Base-by-base conservation (phyloP, 352 stramenopile species). In the Phytophthora pseudosyringae region DNA sequence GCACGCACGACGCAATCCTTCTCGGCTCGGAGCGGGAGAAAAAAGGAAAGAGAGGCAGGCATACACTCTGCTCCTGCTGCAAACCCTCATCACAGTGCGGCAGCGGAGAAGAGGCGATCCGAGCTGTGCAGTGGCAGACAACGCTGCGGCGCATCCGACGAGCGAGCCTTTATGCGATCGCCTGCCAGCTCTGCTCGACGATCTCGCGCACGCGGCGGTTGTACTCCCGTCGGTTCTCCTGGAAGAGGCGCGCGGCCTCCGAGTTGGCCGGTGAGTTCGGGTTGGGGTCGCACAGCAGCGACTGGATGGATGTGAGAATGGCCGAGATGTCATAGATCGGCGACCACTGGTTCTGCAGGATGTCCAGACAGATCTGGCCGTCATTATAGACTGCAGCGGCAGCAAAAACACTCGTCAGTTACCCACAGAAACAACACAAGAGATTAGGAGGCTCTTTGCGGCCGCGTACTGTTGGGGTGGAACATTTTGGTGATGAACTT, bases 261-360 rank as follows among this genome's bases (percentile, higher is more conserved):
- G 94, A 98, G 83, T 99, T 99, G 15, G 98, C 98, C 8, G 98
- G 98, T 63, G 95, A 99, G 28, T 98, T 97, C 45, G 98, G 97
- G 78, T 99, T 99, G 5, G 98, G 98, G 81, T 99, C 98, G 69
- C 96, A 99, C 55, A 99, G 81, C 44, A 99, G 78, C 70, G 95
- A 99, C 87, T 99, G 98, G 73, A 99, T 99, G 64, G 93, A 99
- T 38, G 97, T 99, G 52, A 99, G 83, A 76, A 99, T 99, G 26
- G 97, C 97, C 28, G 94, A 98, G 73, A 99, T 99, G 72, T 99
- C 97, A 78, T 99, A 99, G 77, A 99, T 99, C 13, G 98, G 98
- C 76, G 93, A 99, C 98, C 98, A 99, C 77, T 99, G 97, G 82
- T 99, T 99, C 78, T 99, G 97, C 67, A 99, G 85, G 77, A 99